These are phyloP conservation scores for Metschnikowia rubicola DNA, from an alignment of 805 yeast species.

Conservation along the genomic window DNA sequence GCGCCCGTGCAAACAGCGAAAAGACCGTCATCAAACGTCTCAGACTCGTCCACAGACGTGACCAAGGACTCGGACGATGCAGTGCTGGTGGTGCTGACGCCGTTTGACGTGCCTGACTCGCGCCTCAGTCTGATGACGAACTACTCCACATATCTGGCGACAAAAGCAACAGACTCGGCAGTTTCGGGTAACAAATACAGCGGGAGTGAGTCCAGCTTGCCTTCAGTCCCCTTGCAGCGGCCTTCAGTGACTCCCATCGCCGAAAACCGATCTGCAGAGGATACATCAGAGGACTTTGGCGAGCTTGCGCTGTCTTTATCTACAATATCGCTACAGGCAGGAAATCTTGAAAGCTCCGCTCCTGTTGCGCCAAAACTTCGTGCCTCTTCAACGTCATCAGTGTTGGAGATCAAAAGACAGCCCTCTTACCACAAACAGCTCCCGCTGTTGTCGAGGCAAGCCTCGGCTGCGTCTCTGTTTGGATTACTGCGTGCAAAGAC, in stretches of 20 bases:
- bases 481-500: conserved; percentile 33
- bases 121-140: conserved; percentile 38
- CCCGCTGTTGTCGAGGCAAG: conserved; percentile 9
- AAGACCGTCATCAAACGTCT: conserved; percentile 33
- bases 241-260: background rate
- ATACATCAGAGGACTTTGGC: background rate
- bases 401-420: conserved; percentile 4
- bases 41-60: conserved; percentile 27
- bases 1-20: background rate
- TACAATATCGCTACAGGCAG: conserved; percentile 15
- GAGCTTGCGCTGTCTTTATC: conserved; percentile 19
- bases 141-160: conserved; percentile 20
- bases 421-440: conserved; percentile 2
- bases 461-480: conserved; percentile 17
- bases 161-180: conserved; percentile 5
- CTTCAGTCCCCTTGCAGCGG: too few relatives aligned
- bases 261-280: background rate
- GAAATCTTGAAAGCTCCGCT: background rate
- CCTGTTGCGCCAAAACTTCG: conserved; percentile 13
- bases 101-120: conserved; percentile 34
- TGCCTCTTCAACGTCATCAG: conserved; percentile 15
- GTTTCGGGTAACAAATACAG: background rate
- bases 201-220: too few relatives aligned
- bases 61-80: conserved; percentile 35
- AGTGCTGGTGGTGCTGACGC: conserved; percentile 30